Evolutionary conservation across 495 filamentous ascomycete species (phyloP).

Genomic region (Trichoderma parareesei): DNA sequence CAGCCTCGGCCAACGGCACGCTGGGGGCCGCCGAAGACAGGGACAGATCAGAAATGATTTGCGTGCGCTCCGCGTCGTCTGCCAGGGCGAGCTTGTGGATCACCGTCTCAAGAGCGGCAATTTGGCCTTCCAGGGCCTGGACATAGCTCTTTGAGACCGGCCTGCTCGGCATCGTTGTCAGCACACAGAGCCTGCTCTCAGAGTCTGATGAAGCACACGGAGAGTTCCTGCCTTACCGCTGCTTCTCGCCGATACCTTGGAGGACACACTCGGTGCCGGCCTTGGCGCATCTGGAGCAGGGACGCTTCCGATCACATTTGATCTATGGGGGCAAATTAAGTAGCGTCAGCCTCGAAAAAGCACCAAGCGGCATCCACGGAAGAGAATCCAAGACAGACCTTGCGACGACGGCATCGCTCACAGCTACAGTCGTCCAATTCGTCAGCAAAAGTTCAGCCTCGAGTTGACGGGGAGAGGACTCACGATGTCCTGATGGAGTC

Average conservation of each 20-base stretch:
- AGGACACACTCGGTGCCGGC: conserved; percentile 21
- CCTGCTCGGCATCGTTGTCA: conserved; percentile 14
- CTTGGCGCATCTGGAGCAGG: conserved; percentile 22
- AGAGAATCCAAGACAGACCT: not conserved
- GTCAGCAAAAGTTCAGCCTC: not conserved
- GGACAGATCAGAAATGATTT: conserved; percentile 16
- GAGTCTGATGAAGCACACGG: not conserved
- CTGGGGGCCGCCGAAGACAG: not conserved
- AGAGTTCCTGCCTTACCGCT: conserved; percentile 11
- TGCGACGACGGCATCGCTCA: conserved; percentile 12
- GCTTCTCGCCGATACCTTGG: conserved; percentile 19
- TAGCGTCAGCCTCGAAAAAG: not conserved
- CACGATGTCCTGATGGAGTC: not conserved
- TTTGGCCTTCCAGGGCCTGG: conserved; percentile 23
- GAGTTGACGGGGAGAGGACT: not conserved
- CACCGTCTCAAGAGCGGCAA: conserved; percentile 23
- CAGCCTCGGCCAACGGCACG: not conserved
- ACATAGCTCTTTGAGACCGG: conserved; percentile 23
- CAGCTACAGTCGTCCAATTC: conserved; percentile 17
- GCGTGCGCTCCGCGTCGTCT: conserved; percentile 14
- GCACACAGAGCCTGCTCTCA: not conserved
- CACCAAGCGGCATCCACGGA: not conserved
- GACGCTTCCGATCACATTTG: conserved; percentile 24
- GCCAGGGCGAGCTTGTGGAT: conserved; percentile 22
- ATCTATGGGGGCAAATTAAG: conserved; percentile 14